phyloP scores from a whole-genome alignment of 192 early-diverging fungal species.

The Gonapodya prolifera region DNA sequence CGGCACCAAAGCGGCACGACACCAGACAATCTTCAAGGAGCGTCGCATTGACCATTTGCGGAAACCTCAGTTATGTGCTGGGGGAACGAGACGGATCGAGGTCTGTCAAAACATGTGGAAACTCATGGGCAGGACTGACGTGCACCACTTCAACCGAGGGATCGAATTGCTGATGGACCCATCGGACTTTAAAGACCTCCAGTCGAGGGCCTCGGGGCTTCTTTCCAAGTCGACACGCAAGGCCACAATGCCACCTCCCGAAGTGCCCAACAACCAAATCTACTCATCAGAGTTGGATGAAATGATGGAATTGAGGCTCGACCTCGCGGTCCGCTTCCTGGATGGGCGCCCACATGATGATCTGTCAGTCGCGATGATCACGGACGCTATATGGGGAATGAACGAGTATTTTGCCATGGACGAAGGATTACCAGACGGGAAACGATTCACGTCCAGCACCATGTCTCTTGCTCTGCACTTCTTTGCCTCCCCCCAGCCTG shows the following conservation, averaged over 20 bases:
- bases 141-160: not conserved
- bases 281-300: not conserved
- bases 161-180: not conserved
- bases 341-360: not conserved
- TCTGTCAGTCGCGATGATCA: not conserved
- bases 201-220: not conserved
- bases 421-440: not conserved
- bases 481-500: not conserved
- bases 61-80: not conserved
- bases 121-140: not conserved
- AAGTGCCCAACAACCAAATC: not conserved
- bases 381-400: not conserved
- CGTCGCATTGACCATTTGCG: not conserved
- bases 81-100: not conserved
- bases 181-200: not conserved
- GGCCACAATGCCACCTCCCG: not conserved
- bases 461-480: not conserved
- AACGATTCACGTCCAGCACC: not conserved
- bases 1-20: not conserved
- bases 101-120: not conserved
- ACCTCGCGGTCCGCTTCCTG: not conserved
- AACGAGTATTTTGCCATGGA: not conserved
- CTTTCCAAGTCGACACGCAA: not conserved
- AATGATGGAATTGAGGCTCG: not conserved
- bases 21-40: not conserved